Percentiles rank a stretch among this genome's conserved stretches.
phyloP scores from a whole-genome alignment of 345 rosid species.

The Brassica rapa region DNA sequence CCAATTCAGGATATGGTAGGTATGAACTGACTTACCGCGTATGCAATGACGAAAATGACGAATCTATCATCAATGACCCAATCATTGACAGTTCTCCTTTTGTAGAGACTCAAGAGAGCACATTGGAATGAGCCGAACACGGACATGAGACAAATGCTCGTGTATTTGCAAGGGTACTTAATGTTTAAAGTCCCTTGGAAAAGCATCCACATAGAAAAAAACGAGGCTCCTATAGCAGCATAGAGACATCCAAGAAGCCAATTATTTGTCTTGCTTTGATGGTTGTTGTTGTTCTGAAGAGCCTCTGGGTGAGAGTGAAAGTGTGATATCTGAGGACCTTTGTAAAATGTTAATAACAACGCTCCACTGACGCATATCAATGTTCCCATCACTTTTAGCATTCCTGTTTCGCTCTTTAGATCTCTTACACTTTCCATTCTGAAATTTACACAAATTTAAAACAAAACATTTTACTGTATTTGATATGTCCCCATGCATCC shows the following conservation, averaged over 20 bases:
- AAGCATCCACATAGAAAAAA: conserved; percentile 61
- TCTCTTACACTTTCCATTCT: conserved; percentile 50
- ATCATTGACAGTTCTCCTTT: conserved; percentile 37
- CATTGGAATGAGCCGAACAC: conserved; percentile 59
- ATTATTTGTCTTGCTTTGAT: neutral
- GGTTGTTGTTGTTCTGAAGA: conserved; percentile 16
- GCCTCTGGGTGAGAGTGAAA: conserved; percentile 13
- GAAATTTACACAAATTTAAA: neutral
- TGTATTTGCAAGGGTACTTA: conserved; percentile 61
- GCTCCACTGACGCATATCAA: conserved; percentile 57
- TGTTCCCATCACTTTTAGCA: conserved; percentile 55
- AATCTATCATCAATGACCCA: conserved; percentile 55
- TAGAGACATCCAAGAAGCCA: conserved; percentile 26
- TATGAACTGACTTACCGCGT: conserved; percentile 47
- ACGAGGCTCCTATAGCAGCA: conserved; percentile 1
- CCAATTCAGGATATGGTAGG: neutral
- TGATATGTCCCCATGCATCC: neutral
- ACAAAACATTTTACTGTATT: neutral
- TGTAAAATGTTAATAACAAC: conserved; percentile 54
- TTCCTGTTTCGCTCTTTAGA: conserved; percentile 48
- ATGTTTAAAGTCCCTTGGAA: conserved; percentile 53
- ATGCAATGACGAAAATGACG: conserved; percentile 48
- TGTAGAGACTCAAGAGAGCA: conserved; percentile 51
- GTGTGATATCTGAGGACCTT: conserved; percentile 49
- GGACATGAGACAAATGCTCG: conserved; percentile 64